These are phyloP conservation scores for Hymenoscyphus albidus DNA, from an alignment of 2,329 filamentous ascomycete species.

Conservation along the genomic window DNA sequence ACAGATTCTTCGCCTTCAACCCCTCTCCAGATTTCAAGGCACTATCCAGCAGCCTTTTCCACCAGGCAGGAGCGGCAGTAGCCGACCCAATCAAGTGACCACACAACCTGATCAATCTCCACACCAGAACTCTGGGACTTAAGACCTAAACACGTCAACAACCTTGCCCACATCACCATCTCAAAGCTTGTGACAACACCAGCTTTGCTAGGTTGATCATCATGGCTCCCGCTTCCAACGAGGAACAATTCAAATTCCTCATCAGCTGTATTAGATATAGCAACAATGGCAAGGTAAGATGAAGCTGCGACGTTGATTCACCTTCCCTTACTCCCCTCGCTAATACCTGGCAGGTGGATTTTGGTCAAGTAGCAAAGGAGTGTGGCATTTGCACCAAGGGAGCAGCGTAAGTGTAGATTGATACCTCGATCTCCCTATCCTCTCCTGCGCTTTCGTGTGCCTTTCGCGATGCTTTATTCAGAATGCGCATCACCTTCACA, in stretches of 20 bases:
- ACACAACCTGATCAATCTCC: background rate
- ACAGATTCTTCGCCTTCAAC: background rate
- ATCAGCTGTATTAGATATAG: slow-evolving; percentile 62
- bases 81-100: background rate
- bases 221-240: slow-evolving; percentile 49
- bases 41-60: background rate
- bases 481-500: background rate
- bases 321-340: background rate
- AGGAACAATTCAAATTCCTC: slow-evolving; percentile 62
- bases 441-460: background rate
- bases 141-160: background rate
- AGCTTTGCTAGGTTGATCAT: background rate
- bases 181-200: background rate
- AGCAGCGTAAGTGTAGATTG: slow-evolving; percentile 57
- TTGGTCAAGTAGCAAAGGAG: slow-evolving; percentile 59
- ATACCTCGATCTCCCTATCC: background rate
- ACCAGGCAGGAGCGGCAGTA: background rate
- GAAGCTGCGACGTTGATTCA: background rate
- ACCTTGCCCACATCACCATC: background rate
- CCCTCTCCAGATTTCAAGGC: background rate
- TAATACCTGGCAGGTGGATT: slow-evolving; percentile 54
- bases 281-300: slow-evolving; percentile 54
- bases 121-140: background rate
- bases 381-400: slow-evolving; percentile 60
- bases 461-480: background rate